Conservation (phyloP, 2,329 filamentous ascomycete genomes). For the Penicillium sp. region DNA sequence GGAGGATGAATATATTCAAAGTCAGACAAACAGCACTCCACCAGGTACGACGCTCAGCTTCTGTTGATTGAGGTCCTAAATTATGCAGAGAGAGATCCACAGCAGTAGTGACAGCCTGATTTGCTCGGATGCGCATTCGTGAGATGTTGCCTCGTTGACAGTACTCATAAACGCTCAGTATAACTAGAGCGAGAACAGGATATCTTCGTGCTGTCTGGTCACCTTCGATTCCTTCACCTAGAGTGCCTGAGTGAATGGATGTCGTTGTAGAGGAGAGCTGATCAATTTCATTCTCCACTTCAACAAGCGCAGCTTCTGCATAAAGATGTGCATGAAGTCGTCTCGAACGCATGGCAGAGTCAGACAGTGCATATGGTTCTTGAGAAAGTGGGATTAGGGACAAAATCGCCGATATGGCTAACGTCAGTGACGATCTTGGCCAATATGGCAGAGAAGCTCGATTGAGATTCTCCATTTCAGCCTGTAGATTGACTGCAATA, state of each 20-base stretch:
- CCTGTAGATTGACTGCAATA: too few relatives aligned
- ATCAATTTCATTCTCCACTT: too few relatives aligned
- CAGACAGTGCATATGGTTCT: too few relatives aligned
- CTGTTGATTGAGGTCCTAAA: neutral
- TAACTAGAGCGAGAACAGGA: neutral
- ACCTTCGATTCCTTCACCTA: too few relatives aligned
- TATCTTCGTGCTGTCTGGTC: too few relatives aligned
- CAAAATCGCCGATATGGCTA: neutral
- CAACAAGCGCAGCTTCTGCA: too few relatives aligned
- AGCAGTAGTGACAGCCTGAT: constrained; percentile 1
- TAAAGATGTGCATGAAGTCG: too few relatives aligned
- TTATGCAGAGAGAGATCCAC: constrained; percentile 3
- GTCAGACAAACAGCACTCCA: neutral
- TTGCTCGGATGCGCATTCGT: constrained; percentile 1
- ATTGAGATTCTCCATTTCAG: too few relatives aligned
- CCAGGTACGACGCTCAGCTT: neutral
- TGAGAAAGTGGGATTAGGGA: neutral
- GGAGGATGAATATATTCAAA: neutral
- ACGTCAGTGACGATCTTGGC: neutral
- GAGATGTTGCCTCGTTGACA: neutral
- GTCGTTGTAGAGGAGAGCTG: too few relatives aligned
- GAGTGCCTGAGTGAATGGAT: too few relatives aligned
- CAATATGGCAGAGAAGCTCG: too few relatives aligned
- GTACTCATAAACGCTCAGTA: constrained; percentile 6
- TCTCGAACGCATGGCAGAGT: too few relatives aligned